Evolutionary conservation across 2,329 filamentous ascomycete species (phyloP).

Genomic region (Aspergillus transmontanensis): DNA sequence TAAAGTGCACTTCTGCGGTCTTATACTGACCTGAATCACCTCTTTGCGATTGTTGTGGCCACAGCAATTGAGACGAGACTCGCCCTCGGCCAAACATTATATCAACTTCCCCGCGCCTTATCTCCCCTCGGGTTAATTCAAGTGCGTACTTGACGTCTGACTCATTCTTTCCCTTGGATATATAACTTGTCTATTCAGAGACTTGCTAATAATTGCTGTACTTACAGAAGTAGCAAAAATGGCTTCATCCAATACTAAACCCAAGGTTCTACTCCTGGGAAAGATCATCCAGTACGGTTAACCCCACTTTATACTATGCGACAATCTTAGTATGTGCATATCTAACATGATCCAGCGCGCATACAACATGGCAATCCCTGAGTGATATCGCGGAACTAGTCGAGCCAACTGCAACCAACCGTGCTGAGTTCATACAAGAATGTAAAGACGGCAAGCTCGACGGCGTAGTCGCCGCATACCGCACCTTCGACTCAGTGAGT

Average conservation of each 20-base stretch:
- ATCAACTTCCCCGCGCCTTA: constrained; percentile 11
- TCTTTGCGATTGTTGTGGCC: neutral
- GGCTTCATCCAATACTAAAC: constrained; percentile 39
- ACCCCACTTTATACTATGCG: neutral
- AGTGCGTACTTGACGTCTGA: neutral
- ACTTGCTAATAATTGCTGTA: neutral
- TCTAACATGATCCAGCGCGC: constrained; percentile 48
- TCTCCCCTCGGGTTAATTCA: constrained; percentile 8
- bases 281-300: constrained; percentile 62
- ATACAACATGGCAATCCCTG: constrained; percentile 65
- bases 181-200: constrained; percentile 7
- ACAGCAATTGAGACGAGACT: neutral
- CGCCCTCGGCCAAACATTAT: constrained; percentile 6
- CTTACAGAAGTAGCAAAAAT: neutral
- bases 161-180: constrained; percentile 9
- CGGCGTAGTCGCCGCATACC: constrained; percentile 66
- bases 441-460: constrained; percentile 67
- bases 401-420: constrained; percentile 61
- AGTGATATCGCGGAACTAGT: constrained; percentile 66
- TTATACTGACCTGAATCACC: neutral
- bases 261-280: constrained; percentile 66
- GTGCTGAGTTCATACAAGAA: constrained; percentile 70
- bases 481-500: constrained; percentile 67
- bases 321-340: neutral
- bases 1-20: neutral